Conservation (phyloP, 2,329 filamentous ascomycete genomes). For the Emergomyces pasteurianus region DNA sequence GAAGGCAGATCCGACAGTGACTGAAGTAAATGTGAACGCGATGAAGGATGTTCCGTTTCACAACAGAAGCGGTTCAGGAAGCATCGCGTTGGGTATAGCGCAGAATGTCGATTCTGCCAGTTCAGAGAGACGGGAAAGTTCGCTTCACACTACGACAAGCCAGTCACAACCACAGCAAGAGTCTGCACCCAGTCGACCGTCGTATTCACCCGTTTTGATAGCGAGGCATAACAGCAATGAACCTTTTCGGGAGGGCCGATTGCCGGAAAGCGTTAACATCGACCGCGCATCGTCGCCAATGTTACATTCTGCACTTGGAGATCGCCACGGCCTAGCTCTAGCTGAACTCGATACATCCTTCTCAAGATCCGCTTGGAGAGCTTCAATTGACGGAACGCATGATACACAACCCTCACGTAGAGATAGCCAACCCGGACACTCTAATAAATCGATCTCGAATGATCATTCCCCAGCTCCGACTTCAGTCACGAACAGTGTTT, state of each 20-base stretch:
- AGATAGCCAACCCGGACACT: constrained; percentile 21
- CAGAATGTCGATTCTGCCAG: constrained; percentile 19
- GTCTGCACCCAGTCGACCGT: constrained; percentile 15
- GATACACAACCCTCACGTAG: constrained; percentile 19
- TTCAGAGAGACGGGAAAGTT: constrained; percentile 21
- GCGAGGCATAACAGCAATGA: constrained; percentile 17
- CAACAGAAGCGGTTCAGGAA: constrained; percentile 22
- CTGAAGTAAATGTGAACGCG: constrained; percentile 34
- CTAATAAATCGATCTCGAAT: constrained; percentile 18
- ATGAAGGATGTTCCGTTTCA: constrained; percentile 18
- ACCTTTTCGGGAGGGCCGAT: constrained; percentile 17
- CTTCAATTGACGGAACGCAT: constrained; percentile 16
- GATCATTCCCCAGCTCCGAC: constrained; percentile 18
- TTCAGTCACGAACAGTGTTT: constrained; percentile 20
- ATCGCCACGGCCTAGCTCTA: constrained; percentile 17
- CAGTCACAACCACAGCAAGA: constrained; percentile 22
- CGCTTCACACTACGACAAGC: constrained; percentile 18
- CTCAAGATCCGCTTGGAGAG: constrained; percentile 12
- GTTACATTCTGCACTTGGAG: constrained; percentile 8
- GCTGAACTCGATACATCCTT: constrained; percentile 20
- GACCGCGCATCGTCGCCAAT: constrained; percentile 9
- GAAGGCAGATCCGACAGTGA: constrained; percentile 35
- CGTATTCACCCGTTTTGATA: constrained; percentile 25
- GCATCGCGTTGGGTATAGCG: constrained; percentile 19
- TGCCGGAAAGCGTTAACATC: constrained; percentile 14